phyloP scores from a whole-genome alignment of 2,329 filamentous ascomycete genomes.

The Sarocladium strictum region DNA sequence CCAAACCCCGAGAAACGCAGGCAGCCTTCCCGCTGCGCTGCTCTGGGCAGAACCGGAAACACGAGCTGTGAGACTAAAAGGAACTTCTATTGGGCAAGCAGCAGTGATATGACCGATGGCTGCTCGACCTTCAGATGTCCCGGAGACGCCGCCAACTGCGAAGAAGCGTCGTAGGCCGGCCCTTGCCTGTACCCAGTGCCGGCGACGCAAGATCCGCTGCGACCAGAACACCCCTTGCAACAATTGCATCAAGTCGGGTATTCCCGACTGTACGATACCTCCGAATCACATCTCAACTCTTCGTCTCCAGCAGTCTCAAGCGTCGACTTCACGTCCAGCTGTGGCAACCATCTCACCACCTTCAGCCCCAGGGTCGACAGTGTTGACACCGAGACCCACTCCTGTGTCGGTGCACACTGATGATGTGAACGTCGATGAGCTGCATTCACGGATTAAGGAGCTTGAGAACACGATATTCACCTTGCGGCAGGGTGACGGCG shows the following conservation, averaged over 20 bases:
- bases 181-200: slow-evolving; percentile 11
- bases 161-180: slow-evolving; percentile 31
- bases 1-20: too few relatives aligned
- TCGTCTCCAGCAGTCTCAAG: neutral
- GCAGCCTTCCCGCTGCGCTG: too few relatives aligned
- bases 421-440: neutral
- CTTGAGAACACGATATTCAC: neutral
- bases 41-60: too few relatives aligned
- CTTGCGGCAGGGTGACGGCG: neutral
- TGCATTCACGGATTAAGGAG: neutral
- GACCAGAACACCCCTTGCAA: slow-evolving; percentile 10
- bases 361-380: neutral
- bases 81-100: too few relatives aligned
- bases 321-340: neutral
- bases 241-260: slow-evolving; percentile 7
- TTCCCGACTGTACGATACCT: neutral
- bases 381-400: neutral
- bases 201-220: slow-evolving; percentile 11
- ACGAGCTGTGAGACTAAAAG: too few relatives aligned
- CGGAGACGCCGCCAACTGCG: neutral
- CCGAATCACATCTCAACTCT: neutral
- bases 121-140: neutral
- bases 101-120: too few relatives aligned
- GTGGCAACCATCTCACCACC: neutral
- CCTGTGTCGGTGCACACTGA: neutral